Evolutionary conservation across 2,329 filamentous ascomycete species (phyloP).

Genomic region (Bipolaris cookei): DNA sequence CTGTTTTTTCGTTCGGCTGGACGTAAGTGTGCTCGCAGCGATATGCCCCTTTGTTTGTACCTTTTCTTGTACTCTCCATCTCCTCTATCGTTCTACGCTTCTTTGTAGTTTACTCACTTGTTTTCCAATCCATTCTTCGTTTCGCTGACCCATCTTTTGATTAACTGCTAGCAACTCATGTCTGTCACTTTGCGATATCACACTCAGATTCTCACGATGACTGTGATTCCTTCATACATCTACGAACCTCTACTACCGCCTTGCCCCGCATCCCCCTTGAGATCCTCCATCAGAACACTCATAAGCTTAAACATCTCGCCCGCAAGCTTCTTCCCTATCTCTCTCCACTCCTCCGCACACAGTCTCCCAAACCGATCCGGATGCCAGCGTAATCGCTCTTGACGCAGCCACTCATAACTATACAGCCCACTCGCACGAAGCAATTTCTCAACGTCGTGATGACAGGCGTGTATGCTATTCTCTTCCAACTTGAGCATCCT

Average conservation of each 20-base stretch:
- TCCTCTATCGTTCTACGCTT: background rate
- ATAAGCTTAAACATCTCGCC: constrained; percentile 50
- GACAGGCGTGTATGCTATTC: constrained; percentile 39
- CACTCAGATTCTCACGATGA: background rate
- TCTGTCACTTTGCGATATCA: background rate
- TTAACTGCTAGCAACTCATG: background rate
- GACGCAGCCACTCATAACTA: constrained; percentile 45
- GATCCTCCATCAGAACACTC: constrained; percentile 38
- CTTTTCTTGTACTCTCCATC: background rate
- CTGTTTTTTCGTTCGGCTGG: background rate
- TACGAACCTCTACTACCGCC: background rate
- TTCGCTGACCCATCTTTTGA: too few species aligned
- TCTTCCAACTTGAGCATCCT: constrained; percentile 31
- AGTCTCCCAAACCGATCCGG: constrained; percentile 46
- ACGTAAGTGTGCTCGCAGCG: background rate
- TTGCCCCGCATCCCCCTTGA: constrained; percentile 12
- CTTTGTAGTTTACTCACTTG: background rate
- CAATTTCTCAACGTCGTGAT: constrained; percentile 43
- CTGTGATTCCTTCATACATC: background rate
- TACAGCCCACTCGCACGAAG: constrained; percentile 43
- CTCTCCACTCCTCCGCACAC: constrained; percentile 42
- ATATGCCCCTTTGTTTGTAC: background rate
- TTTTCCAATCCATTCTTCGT: background rate
- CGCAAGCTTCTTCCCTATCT: constrained; percentile 38
- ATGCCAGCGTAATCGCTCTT: constrained; percentile 47